Base-by-base conservation (phyloP, 75 land plant species). In the Azolla pinnata region DNA sequence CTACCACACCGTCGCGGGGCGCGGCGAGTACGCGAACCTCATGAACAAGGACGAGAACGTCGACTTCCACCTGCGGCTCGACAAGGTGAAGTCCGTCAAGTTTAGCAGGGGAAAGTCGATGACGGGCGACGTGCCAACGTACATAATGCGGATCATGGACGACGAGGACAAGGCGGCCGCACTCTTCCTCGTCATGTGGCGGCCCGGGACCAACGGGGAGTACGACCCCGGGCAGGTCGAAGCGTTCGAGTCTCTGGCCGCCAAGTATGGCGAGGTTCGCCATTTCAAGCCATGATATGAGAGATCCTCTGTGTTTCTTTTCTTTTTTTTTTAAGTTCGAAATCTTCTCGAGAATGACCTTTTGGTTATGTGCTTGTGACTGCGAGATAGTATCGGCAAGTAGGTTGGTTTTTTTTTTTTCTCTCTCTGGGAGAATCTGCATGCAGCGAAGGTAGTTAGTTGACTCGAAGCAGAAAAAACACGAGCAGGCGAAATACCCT, bases 131-230 rank as follows among this genome's bases (percentile, higher is more conserved):
- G 66, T 72, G 45, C 69, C 75, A 14, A 75, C 77, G 23, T 70
- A 75, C 61, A 63, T 53, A 46, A 35, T 75, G 2, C 58, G 68
- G 55, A 51, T 75, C 34, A 26, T 38, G 10, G 77, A 75, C 54
- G 49, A 38, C 10, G 59, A 53, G 30, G 75, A 53, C 27, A 33
- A 27, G 25, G 40, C 45, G 49, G 77, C 74, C 2, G 77, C 49
- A 0, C 64, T 61, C 35, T 64, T 75, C 32, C 67, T 75, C n/a
- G 74, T 75, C 31, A 75, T 75, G 77, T 75, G 77, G 77, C 63
- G 59, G 27, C 63, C 68, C 4, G 67, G 53, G 29, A 64, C 67
- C 32, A 27, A 63, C 53, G 74, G 77, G 17, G 77, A 69, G 30
- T 69, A 70, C 28, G 74, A 70, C 26, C 44, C 26, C 49, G 77